Percentiles rank a stretch among this genome's conserved stretches.
phyloP scores from a whole-genome alignment of 2,329 filamentous ascomycete genomes.

The Aspergillus bombycis region DNA sequence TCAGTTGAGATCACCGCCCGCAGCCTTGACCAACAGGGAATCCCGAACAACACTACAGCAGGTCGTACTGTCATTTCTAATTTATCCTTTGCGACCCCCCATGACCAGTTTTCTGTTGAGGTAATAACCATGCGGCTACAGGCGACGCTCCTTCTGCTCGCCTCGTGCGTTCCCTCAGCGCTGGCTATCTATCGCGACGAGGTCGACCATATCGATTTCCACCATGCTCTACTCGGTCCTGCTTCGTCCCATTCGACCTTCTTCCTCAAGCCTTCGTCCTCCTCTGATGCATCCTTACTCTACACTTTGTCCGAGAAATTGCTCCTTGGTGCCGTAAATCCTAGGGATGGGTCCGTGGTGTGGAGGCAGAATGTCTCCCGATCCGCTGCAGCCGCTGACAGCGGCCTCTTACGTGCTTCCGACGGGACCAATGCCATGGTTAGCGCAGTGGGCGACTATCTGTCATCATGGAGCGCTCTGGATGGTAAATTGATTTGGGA shows the following conservation, averaged over 20 bases:
- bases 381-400: slow-evolving; percentile 31
- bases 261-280: slow-evolving; percentile 83
- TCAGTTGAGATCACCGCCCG: slow-evolving; percentile 25
- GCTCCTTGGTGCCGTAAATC: slow-evolving; percentile 85
- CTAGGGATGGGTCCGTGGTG: slow-evolving; percentile 77
- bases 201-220: slow-evolving; percentile 88
- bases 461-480: slow-evolving; percentile 81
- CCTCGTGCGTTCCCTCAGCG: slow-evolving; percentile 54
- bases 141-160: slow-evolving; percentile 42
- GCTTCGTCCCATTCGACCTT: slow-evolving; percentile 84
- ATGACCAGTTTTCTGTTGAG: slow-evolving; percentile 35
- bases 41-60: slow-evolving; percentile 6
- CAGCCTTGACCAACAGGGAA: slow-evolving; percentile 6
- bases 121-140: slow-evolving; percentile 45
- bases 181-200: slow-evolving; percentile 84
- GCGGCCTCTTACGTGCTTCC: slow-evolving; percentile 66
- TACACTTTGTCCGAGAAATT: slow-evolving; percentile 87
- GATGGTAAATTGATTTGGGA: slow-evolving; percentile 81
- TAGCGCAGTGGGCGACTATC: slow-evolving; percentile 69
- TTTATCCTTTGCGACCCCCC: slow-evolving; percentile 25
- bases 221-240: slow-evolving; percentile 83
- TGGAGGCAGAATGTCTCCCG: slow-evolving; percentile 80
- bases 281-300: slow-evolving; percentile 83
- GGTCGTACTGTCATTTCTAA: slow-evolving; percentile 18
- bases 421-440: slow-evolving; percentile 78